Percentiles rank a stretch among this genome's conserved stretches.
These are phyloP conservation scores for Oryza nivara DNA, from an alignment of 176 grass and related monocot genomes.

Conservation along the genomic window DNA sequence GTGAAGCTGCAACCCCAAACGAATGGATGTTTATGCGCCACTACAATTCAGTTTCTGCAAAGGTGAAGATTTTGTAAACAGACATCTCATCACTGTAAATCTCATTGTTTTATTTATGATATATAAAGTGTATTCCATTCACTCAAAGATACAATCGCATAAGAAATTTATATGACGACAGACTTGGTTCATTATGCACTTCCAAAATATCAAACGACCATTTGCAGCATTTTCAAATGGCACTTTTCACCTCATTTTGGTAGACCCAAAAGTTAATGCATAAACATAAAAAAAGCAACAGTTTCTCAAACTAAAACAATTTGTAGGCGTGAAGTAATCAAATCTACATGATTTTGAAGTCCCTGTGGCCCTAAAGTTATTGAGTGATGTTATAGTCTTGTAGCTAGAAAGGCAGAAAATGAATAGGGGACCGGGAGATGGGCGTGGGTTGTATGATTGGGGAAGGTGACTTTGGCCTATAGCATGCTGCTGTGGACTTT, in stretches of 20 bases:
- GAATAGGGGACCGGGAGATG: conserved; percentile 31
- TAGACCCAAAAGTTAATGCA: neutral
- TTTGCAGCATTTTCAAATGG: neutral
- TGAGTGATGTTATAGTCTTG: conserved; percentile 9
- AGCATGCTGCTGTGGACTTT: neutral
- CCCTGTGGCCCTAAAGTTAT: conserved; percentile 12
- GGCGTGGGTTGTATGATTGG: conserved; percentile 38
- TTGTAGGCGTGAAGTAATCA: neutral
- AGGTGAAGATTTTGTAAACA: conserved; percentile 47
- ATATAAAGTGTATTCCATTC: conserved; percentile 26
- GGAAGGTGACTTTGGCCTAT: conserved; percentile 14
- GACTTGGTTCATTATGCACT: neutral
- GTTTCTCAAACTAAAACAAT: neutral
- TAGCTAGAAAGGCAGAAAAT: conserved; percentile 12
- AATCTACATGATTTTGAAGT: neutral
- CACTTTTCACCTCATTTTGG: neutral
- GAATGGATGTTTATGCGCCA: neutral
- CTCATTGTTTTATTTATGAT: conserved; percentile 38
- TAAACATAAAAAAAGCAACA: neutral
- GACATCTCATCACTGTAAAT: conserved; percentile 38
- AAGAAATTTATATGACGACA: neutral
- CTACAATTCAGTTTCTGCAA: conserved; percentile 10
- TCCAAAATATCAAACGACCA: neutral
- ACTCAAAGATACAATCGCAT: neutral
- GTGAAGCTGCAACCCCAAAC: conserved; percentile 29